Evolutionary conservation across 257 asterid species (phyloP).

Genomic region (Lantana camara): DNA sequence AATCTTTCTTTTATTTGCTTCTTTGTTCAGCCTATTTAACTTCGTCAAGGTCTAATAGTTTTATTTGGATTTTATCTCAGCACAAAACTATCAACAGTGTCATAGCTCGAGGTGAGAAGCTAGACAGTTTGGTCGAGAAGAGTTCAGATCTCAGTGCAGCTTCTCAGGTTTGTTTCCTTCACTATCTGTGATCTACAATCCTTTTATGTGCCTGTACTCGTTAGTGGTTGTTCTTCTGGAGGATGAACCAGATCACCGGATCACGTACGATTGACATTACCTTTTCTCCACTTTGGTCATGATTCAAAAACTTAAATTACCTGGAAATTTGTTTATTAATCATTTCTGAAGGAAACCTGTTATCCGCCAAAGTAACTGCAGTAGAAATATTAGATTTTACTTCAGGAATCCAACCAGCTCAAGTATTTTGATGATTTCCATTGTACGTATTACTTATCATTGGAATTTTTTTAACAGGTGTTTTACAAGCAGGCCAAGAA

Average conservation of each 20-base stretch:
- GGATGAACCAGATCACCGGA: too few species aligned
- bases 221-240: too few species aligned
- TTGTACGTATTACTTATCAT: too few species aligned
- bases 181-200: too few species aligned
- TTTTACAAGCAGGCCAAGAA: constrained; percentile 92
- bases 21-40: neutral
- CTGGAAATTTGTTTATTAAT: neutral
- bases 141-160: constrained; percentile 95
- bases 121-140: constrained; percentile 91
- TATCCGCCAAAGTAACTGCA: neutral
- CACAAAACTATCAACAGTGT: constrained; percentile 93
- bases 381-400: neutral
- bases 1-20: neutral
- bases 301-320: constrained; percentile 2
- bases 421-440: too few species aligned
- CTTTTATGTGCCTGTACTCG: neutral
- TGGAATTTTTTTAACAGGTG: constrained; percentile 52
- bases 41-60: constrained; percentile 1
- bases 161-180: constrained; percentile 73
- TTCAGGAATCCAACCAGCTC: neutral
- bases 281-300: neutral
- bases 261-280: neutral
- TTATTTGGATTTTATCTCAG: constrained; percentile 16
- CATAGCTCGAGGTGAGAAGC: constrained; percentile 82
- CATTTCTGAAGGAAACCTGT: neutral